A percentile compares a stretch with the other conserved stretches of the same genome.
Conservation (phyloP, 768 basidiomycete species). For the Coprinopsis marcescibilis region DNA sequence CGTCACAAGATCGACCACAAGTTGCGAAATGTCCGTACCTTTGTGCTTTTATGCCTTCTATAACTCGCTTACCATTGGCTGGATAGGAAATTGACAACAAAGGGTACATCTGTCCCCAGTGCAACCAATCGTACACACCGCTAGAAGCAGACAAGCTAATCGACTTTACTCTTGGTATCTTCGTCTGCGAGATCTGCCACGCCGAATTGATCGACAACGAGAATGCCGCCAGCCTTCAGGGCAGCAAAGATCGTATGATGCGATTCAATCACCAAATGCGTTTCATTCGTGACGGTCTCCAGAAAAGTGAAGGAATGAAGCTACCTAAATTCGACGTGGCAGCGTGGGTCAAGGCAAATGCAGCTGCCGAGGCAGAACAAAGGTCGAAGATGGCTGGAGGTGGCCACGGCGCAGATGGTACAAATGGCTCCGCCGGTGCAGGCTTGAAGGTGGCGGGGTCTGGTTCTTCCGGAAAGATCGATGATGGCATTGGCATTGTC, state of each 20-base stretch:
- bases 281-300: conserved; percentile 79
- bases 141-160: conserved; percentile 83
- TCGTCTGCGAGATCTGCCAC: conserved; percentile 85
- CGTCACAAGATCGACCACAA: conserved; percentile 82
- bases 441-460: conserved; percentile 74
- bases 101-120: conserved; percentile 94
- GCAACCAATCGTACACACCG: conserved; percentile 76
- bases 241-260: conserved; percentile 93
- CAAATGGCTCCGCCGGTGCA: conserved; percentile 17
- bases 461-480: conserved; percentile 50
- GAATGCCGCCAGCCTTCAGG: conserved; percentile 76
- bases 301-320: conserved; percentile 83
- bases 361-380: conserved; percentile 48
- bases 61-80: not conserved
- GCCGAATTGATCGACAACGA: conserved; percentile 89
- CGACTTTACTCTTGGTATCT: conserved; percentile 57
- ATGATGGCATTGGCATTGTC: conserved; percentile 80
- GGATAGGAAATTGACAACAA: conserved; percentile 92
- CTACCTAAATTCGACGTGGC: conserved; percentile 85
- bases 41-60: conserved; percentile 19
- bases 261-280: conserved; percentile 89
- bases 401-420: not conserved
- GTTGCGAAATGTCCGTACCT: conserved; percentile 66
- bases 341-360: conserved; percentile 74
- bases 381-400: conserved; percentile 8